Evolutionary conservation across 805 yeast genomes (phyloP).

Genomic region (Schwanniomyces pseudopolymorphus): DNA sequence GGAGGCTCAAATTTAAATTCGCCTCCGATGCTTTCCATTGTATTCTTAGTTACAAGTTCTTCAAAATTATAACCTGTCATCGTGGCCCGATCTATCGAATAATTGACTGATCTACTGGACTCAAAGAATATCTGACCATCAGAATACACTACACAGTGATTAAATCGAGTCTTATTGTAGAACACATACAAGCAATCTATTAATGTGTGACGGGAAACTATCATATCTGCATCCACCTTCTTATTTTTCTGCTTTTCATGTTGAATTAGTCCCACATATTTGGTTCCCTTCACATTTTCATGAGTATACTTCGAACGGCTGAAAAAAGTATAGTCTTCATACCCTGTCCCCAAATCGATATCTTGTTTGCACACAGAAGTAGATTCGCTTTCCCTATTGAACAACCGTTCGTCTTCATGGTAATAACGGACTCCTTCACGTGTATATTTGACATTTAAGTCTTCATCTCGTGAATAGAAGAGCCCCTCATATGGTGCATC

Average conservation of each 20-base stretch:
- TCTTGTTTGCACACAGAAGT: not conserved
- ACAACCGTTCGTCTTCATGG: constrained; percentile 2
- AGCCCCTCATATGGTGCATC: constrained; percentile 6
- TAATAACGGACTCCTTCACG: constrained; percentile 5
- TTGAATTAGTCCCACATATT: constrained; percentile 4
- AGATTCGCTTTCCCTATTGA: not conserved
- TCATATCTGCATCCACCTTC: constrained; percentile 3
- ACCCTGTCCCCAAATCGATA: constrained; percentile 5
- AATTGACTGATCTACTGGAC: not conserved
- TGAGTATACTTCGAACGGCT: constrained; percentile 1
- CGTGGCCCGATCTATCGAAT: not conserved
- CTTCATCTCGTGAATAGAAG: constrained; percentile 6
- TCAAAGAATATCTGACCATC: constrained; percentile 8
- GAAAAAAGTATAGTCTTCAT: constrained; percentile 2
- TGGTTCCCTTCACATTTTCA: constrained; percentile 8
- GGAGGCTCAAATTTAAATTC: constrained; percentile 3
- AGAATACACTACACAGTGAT: constrained; percentile 4
- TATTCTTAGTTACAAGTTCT: constrained; percentile 3
- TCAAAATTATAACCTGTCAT: constrained; percentile 11
- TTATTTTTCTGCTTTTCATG: constrained; percentile 2
- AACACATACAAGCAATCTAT: constrained; percentile 4
- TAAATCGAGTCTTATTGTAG: not conserved
- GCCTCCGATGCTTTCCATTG: not conserved
- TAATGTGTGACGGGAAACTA: constrained; percentile 8
- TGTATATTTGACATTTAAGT: constrained; percentile 1